phyloP scores from a whole-genome alignment of 1,284 basidiomycete genomes.

The Rhodotorula sp. region DNA sequence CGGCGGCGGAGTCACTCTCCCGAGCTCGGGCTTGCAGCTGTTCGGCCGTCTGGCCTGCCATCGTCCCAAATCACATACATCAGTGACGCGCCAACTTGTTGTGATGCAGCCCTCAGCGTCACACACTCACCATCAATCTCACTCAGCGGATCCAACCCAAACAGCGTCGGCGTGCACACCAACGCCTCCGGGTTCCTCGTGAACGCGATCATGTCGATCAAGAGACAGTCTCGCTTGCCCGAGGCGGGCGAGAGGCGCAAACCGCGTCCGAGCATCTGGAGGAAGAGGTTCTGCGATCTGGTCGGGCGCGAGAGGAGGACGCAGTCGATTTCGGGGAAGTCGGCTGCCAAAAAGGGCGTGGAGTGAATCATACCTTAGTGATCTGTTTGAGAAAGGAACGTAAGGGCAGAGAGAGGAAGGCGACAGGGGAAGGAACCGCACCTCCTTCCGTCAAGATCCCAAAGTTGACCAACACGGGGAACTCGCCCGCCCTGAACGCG shows the following conservation, averaged over 20 bases:
- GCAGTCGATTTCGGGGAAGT: slow-evolving; percentile 66
- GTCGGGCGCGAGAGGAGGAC: slow-evolving; percentile 70
- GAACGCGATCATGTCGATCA: slow-evolving; percentile 90
- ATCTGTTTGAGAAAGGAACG: too few relatives aligned
- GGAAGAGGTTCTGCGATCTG: slow-evolving; percentile 79
- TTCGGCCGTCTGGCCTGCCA: background rate
- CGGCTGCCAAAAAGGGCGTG: slow-evolving; percentile 55
- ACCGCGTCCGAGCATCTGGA: slow-evolving; percentile 95
- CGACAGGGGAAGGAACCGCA: background rate
- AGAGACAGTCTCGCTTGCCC: slow-evolving; percentile 78
- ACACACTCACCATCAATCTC: slow-evolving; percentile 59
- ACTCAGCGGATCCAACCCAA: slow-evolving; percentile 75
- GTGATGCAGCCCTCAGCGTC: too few relatives aligned
- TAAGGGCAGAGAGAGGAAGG: background rate
- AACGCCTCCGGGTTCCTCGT: slow-evolving; percentile 61
- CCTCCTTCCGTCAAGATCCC: slow-evolving; percentile 83
- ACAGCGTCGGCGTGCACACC: slow-evolving; percentile 76
- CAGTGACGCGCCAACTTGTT: too few relatives aligned
- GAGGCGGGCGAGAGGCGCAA: slow-evolving; percentile 79
- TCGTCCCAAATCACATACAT: too few relatives aligned
- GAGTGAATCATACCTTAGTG: slow-evolving; percentile 29
- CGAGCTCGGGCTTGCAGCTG: background rate
- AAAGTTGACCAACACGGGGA: slow-evolving; percentile 88
- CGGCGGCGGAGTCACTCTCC: background rate
- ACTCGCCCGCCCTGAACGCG: slow-evolving; percentile 68